A percentile compares a stretch with the other conserved stretches of the same genome.
Evolutionary conservation across 2,329 filamentous ascomycete genomes (phyloP).

Genomic region (Madurella mycetomatis): DNA sequence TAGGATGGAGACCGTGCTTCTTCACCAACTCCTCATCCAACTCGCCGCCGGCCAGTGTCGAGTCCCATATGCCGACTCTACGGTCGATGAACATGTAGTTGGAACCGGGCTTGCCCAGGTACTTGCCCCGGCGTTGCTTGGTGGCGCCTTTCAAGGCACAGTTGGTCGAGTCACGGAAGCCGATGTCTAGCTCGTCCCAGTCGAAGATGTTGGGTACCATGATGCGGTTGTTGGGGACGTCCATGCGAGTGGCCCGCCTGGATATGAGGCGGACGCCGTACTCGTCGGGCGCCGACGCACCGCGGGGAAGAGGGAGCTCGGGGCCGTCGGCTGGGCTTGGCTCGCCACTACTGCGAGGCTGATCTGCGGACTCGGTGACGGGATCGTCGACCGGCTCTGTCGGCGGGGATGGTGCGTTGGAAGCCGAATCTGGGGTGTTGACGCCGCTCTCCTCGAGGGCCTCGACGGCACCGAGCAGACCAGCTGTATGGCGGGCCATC

Average conservation of each 20-base stretch:
- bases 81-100: conserved; percentile 52
- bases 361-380: conserved; percentile 12
- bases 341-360: conserved; percentile 22
- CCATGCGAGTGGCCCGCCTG: conserved; percentile 35
- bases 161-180: conserved; percentile 56
- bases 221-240: conserved; percentile 47
- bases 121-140: conserved; percentile 49
- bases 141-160: conserved; percentile 51
- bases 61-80: conserved; percentile 50
- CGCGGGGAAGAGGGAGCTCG: conserved; percentile 33
- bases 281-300: conserved; percentile 46
- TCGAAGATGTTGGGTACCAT: conserved; percentile 47
- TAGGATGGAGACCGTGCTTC: conserved; percentile 49
- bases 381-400: conserved; percentile 23
- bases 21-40: conserved; percentile 48
- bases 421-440: conserved; percentile 25
- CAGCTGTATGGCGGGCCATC: conserved; percentile 39
- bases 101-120: conserved; percentile 50
- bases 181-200: conserved; percentile 52
- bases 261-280: conserved; percentile 48
- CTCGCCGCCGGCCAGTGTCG: conserved; percentile 45
- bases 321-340: conserved; percentile 29
- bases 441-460: conserved; percentile 27
- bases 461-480: conserved; percentile 33
- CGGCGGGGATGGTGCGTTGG: conserved; percentile 22